Base-by-base conservation (phyloP, 2,329 filamentous ascomycete genomes). In the Chrysoporthe cubensis region DNA sequence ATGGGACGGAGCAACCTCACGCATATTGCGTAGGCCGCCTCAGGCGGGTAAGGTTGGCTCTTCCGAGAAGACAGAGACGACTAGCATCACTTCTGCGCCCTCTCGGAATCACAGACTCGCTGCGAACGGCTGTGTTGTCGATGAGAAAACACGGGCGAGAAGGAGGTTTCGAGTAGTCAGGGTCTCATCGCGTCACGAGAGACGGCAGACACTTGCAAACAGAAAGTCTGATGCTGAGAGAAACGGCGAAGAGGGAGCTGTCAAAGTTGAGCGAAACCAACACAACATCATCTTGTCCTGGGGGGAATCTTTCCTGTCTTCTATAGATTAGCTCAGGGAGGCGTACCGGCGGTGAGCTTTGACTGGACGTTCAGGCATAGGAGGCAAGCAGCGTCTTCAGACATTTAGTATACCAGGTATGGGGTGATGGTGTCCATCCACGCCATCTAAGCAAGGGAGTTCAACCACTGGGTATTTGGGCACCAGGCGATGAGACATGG, bases 11-110 rank as follows among this genome's bases (percentile, higher is more conserved):
- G 7, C 18, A 21, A 50, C 46, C 5, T 60, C 67, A 63, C 48
- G 52, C 67, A 69, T 69, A 37, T 37, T 69, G 67, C 14, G 54
- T 40, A 16, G 43, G 61, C 58, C 40, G 42, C n/a, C 21, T 46
- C 21, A 18, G 21, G 5, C n/a, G 14, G n/a, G 13, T 9, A 48
- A 11, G 43, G 6, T 26, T 18, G 26, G 42, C 26, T 46, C 21
- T 46, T 43, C 26, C 26, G 59, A 37, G 43, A 37, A 32, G 43
- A 46, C 26, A 8, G 40, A 14, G 43, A 18, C 4, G 59, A 46
- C n/a, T 4, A 34, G 26, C 59, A 61, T 61, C 59, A 46, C 42
- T 46, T 61, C 40, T 32, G 14, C 18, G 9, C 42, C 59, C 16
- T 46, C 16, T 37, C 26, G 21, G 21, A 32, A 18, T n/a, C 42